These are phyloP conservation scores for Platanthera guangdongensis DNA, from an alignment of 106 monocot species.

Conservation along the genomic window DNA sequence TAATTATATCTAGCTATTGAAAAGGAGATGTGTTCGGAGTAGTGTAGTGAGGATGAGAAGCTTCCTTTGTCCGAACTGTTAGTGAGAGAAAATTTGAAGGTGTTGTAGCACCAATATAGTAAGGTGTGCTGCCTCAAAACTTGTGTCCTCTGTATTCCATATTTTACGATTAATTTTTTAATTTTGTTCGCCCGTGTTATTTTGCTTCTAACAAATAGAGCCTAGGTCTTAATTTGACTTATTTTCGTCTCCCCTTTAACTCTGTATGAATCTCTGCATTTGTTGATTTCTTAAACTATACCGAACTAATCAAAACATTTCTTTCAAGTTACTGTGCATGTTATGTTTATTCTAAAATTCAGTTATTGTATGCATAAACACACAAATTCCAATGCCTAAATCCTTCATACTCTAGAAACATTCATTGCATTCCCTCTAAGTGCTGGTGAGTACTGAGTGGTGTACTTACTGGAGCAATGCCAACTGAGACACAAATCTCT, in stretches of 20 bases:
- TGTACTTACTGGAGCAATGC: not conserved
- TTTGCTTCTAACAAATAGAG: no score
- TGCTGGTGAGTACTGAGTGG: not conserved
- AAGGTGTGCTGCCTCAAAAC: no score
- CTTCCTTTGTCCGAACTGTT: no score
- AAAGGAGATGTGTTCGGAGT: no score
- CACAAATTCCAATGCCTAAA: not conserved
- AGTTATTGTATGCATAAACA: not conserved
- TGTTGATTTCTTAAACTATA: not conserved
- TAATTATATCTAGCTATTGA: no score
- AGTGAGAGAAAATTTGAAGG: no score
- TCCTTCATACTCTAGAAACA: constrained; percentile 1
- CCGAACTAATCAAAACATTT: not conserved
- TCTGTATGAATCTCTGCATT: not conserved
- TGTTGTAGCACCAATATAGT: no score
- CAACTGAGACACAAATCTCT: not conserved
- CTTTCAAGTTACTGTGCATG: not conserved
- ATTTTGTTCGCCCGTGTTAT: no score
- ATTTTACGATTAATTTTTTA: no score
- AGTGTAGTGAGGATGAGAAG: no score
- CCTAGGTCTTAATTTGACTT: not conserved
- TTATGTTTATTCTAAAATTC: not conserved
- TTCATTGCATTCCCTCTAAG: not conserved
- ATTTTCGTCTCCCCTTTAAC: not conserved
- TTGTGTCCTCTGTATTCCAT: no score